These are phyloP conservation scores for Schizosaccharomyces octosporus DNA, from an alignment of 805 yeast species.

Conservation along the genomic window DNA sequence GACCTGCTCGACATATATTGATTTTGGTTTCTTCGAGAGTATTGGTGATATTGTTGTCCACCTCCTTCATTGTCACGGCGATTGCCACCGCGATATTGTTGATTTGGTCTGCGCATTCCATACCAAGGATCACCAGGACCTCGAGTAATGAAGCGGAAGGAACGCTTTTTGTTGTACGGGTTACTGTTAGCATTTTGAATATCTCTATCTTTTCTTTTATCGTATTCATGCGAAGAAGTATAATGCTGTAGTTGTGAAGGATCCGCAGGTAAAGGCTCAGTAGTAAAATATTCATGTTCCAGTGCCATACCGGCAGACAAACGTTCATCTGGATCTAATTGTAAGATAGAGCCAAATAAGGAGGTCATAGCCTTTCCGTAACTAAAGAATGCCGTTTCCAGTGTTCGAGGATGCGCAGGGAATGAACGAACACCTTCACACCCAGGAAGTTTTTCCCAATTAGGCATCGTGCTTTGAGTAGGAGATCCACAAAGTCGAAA, in stretches of 20 bases:
- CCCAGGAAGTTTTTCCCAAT: slow-evolving; percentile 51
- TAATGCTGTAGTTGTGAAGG: background rate
- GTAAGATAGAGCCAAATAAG: slow-evolving; percentile 35
- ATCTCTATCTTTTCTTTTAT: background rate
- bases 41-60: too few species aligned
- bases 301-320: slow-evolving; percentile 61
- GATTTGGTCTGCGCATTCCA: background rate
- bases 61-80: too few species aligned
- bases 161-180: background rate
- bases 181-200: background rate
- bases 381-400: slow-evolving; percentile 6
- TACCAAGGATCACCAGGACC: background rate
- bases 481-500: slow-evolving; percentile 83
- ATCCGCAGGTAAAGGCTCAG: slow-evolving; percentile 22
- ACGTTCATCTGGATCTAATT: slow-evolving; percentile 47
- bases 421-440: slow-evolving; percentile 1
- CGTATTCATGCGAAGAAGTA: background rate
- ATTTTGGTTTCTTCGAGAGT: too few species aligned
- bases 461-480: slow-evolving; percentile 76
- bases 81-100: background rate
- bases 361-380: slow-evolving; percentile 20
- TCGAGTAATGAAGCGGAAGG: background rate
- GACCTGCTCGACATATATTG: too few species aligned
- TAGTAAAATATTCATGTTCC: slow-evolving; percentile 39
- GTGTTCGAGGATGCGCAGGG: slow-evolving; percentile 8